Evolutionary conservation across 2,329 filamentous ascomycete genomes (phyloP).

Genomic region (Nothopassalora personata): DNA sequence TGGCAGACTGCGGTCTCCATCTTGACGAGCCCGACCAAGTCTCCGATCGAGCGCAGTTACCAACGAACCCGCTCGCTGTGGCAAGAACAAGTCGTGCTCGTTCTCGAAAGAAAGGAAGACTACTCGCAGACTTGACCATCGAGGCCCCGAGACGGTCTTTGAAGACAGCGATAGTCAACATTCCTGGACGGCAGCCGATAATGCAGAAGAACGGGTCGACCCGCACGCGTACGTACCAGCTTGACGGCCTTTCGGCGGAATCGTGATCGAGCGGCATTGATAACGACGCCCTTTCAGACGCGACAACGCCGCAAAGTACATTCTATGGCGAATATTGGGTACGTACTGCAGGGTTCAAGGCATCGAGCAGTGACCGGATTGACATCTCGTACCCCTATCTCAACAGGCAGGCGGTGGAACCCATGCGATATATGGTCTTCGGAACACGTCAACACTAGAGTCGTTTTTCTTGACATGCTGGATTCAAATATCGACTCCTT

Average conservation of each 20-base stretch:
- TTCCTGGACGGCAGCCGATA: constrained; percentile 17
- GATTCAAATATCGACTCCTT: not conserved
- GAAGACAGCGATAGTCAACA: constrained; percentile 18
- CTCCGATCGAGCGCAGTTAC: not conserved
- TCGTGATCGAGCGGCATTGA: constrained; percentile 8
- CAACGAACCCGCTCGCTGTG: not conserved
- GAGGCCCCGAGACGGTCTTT: constrained; percentile 11
- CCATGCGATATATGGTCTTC: constrained; percentile 12
- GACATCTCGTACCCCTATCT: not conserved
- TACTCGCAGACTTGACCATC: constrained; percentile 7
- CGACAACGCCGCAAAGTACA: constrained; percentile 16
- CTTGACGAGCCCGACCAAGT: not conserved
- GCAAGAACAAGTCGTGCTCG: not conserved
- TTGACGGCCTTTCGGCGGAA: constrained; percentile 11
- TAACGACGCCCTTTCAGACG: constrained; percentile 12
- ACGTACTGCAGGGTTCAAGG: too few relatives aligned
- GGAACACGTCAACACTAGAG: constrained; percentile 9
- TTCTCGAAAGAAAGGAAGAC: constrained; percentile 3
- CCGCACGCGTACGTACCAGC: constrained; percentile 7
- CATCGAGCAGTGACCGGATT: constrained; percentile 1
- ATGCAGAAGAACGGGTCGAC: constrained; percentile 12
- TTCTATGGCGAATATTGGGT: constrained; percentile 13
- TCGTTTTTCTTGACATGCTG: constrained; percentile 11
- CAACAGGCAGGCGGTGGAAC: constrained; percentile 13
- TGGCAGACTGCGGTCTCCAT: not conserved